Evolutionary conservation across 176 grass and related monocot genomes (phyloP).

Genomic region (Carex parvula): DNA sequence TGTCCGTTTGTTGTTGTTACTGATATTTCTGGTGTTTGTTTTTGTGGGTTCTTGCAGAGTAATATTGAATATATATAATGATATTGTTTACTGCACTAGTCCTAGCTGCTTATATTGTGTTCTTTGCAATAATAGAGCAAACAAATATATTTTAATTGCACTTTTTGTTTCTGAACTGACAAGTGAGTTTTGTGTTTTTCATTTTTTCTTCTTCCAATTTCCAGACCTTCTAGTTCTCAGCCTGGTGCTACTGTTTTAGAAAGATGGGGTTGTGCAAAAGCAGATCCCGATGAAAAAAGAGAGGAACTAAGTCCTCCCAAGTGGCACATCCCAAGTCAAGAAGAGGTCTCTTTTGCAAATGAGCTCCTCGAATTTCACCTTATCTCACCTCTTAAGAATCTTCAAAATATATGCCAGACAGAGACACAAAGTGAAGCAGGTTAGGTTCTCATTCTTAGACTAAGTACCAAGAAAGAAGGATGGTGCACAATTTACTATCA

Average conservation of each 20-base stretch:
- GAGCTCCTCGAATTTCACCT: constrained; percentile 81
- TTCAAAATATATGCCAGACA: constrained; percentile 59
- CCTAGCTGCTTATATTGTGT: background rate
- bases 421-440: constrained; percentile 61
- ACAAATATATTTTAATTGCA: background rate
- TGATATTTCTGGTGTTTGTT: background rate
- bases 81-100: background rate
- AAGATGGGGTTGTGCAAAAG: constrained; percentile 86
- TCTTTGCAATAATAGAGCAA: background rate
- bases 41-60: background rate
- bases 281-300: constrained; percentile 39
- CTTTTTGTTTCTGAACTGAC: background rate
- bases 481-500: background rate
- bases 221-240: constrained; percentile 58
- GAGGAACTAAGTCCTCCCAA: constrained; percentile 58
- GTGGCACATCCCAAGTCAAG: constrained; percentile 77
- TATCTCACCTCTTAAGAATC: constrained; percentile 76
- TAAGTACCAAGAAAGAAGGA: background rate
- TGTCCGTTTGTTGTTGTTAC: constrained; percentile 12
- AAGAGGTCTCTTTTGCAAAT: constrained; percentile 89
- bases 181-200: constrained; percentile 7
- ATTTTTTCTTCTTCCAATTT: constrained; percentile 21
- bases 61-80: background rate
- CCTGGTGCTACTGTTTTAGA: constrained; percentile 59
- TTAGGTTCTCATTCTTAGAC: constrained; percentile 29